Base-by-base conservation (phyloP, 2,329 filamentous ascomycete species). In the Hypoxylon sp. region DNA sequence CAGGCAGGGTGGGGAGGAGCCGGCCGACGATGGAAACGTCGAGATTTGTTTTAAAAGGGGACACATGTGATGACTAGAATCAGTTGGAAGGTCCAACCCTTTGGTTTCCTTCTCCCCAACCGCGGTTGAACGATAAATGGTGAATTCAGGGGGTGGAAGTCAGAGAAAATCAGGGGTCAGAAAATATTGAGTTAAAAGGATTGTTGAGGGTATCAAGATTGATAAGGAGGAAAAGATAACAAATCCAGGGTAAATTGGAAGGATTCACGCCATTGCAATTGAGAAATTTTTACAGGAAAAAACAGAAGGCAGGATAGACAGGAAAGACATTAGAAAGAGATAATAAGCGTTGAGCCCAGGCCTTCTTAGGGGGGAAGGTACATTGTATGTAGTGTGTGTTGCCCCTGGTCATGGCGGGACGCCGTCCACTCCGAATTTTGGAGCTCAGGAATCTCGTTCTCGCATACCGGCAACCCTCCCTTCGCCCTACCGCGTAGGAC, bases 401-500 rank as follows among this genome's bases (percentile, higher is more conserved):
- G 48, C 34, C 61, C 53, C 53, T 62, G 65, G 54, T 54, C 37
- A 34, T 59, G 50, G 65, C 61, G 57, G 51, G 50, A 47, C 48
- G 39, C 67, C 67, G 67, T 52, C 64, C 55, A 64, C 64, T 65
- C 64, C 67, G 67, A 64, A 69, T 63, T 69, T 69, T 67, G 57
- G 67, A 67, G 67, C 64, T 67, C 45, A 67, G 67, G 67, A 69
- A 69, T 69, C 59, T 63, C 45, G 52, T 16, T 69, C 59, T 63
- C 45, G 52, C 25, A 67, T 66, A 64, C 29, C 41, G 12, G 30
- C 32, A 55, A 65, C 61, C 58, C 61, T 65, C 61, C 64, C 64
- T 67, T 69, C 61, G 48, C 64, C 67, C 64, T 67, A 67, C 67
- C 67, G 67, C 67, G 67, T 65, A 69, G 56, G 55, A 65, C 64